phyloP scores from a whole-genome alignment of 306 rosid genomes.

The Vigna trinervia region DNA sequence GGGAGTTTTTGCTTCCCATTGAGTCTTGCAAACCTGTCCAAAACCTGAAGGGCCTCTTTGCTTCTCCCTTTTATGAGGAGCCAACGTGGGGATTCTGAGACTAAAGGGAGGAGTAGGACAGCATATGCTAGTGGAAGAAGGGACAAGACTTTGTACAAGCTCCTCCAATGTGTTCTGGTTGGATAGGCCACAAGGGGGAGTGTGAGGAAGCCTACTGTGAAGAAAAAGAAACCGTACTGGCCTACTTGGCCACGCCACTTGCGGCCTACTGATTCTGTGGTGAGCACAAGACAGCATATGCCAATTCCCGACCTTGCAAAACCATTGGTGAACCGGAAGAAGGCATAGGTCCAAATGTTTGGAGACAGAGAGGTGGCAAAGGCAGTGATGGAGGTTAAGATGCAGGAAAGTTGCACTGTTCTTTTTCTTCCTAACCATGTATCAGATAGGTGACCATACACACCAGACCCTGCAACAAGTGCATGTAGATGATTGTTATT shows the following conservation, averaged over 20 bases:
- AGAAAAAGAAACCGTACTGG: constrained; percentile 48
- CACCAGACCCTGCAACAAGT: constrained; percentile 42
- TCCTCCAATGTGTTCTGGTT: constrained; percentile 44
- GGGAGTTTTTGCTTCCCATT: constrained; percentile 43
- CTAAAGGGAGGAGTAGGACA: constrained; percentile 33
- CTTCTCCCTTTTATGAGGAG: constrained; percentile 40
- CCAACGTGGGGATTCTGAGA: constrained; percentile 48
- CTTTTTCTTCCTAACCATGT: constrained; percentile 48
- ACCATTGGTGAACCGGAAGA: constrained; percentile 42
- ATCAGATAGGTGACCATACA: constrained; percentile 45
- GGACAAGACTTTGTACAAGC: constrained; percentile 41
- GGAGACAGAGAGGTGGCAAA: constrained; percentile 42
- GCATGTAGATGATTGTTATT: not conserved
- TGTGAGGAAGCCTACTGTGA: constrained; percentile 42
- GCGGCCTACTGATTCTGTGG: constrained; percentile 43
- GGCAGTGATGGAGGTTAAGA: constrained; percentile 44
- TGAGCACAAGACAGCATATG: constrained; percentile 43
- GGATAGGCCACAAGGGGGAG: constrained; percentile 48
- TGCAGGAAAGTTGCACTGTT: constrained; percentile 38
- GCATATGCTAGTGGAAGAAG: constrained; percentile 37
- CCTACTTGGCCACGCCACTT: constrained; percentile 47
- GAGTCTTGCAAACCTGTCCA: constrained; percentile 40
- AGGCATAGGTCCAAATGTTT: constrained; percentile 38
- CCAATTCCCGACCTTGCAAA: constrained; percentile 50
- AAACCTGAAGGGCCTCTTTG: constrained; percentile 41